These are phyloP conservation scores for Linderniella brevidens DNA, from an alignment of 257 asterid genomes.

Conservation along the genomic window DNA sequence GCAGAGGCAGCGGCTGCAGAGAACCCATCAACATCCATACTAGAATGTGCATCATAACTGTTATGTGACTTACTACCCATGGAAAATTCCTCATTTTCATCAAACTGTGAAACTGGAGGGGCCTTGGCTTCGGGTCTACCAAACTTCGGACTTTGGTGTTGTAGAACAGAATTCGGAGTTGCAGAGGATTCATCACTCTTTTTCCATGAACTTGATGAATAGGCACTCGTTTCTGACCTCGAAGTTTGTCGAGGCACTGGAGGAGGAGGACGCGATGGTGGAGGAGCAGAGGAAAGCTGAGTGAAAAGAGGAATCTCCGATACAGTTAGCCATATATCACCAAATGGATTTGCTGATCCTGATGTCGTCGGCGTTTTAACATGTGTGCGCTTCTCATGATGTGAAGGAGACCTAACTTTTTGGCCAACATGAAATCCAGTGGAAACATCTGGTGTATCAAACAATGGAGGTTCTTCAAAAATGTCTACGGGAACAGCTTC, in stretches of 20 bases:
- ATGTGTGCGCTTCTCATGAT: constrained; percentile 33
- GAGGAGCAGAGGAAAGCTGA: constrained; percentile 82
- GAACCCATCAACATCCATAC: constrained; percentile 48
- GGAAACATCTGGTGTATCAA: constrained; percentile 53
- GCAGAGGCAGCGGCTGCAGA: constrained; percentile 92
- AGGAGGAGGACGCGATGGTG: constrained; percentile 97
- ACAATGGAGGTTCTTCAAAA: constrained; percentile 53
- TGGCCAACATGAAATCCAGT: constrained; percentile 41
- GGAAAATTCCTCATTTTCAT: constrained; percentile 86
- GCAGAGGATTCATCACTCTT: constrained; percentile 43
- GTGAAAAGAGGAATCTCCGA: constrained; percentile 90
- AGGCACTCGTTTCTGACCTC: constrained; percentile 32
- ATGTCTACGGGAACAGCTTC: constrained; percentile 32
- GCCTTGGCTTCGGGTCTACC: constrained; percentile 34
- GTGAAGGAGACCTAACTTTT: constrained; percentile 37
- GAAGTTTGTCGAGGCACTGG: constrained; percentile 51
- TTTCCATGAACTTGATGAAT: constrained; percentile 39
- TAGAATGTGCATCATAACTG: constrained; percentile 31
- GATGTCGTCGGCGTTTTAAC: constrained; percentile 37
- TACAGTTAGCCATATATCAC: constrained; percentile 76
- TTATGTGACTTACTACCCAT: constrained; percentile 40
- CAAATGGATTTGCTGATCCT: constrained; percentile 37
- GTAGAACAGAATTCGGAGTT: constrained; percentile 32
- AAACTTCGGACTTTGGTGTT: constrained; percentile 37
- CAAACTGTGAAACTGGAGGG: constrained; percentile 57